Base-by-base conservation (phyloP, 768 basidiomycete species). In the Boletus tomentosulus region DNA sequence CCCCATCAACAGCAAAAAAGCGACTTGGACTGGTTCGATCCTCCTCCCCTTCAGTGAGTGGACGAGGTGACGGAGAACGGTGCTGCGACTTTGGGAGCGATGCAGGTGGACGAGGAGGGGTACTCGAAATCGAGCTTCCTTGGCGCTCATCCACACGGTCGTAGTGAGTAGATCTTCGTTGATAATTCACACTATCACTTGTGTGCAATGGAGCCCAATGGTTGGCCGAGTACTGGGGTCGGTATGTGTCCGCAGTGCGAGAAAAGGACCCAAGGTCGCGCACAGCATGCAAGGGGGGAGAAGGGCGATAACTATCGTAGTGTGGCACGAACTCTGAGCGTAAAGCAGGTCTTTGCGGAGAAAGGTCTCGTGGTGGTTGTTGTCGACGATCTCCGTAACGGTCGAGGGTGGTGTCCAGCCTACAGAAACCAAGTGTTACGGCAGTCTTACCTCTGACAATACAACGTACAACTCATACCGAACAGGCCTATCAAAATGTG, bases 281-380 rank as follows among this genome's bases (percentile, higher is more conserved):
- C 45, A 74, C 70, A 46, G 61, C 66, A 53, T 72, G 71, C 38
- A 72, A 44, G 38, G 53, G 25, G 7, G 71, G 57, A 44, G 64
- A 53, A 48, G 81, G 80, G 45, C 80, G 77, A 70, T 83, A 83
- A 25, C 77, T 76, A 57, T 85, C 83, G 46, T 66, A 53, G 48
- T 70, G 69, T n/a, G 63, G 48, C 4, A 63, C 56, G 22, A 69
- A 69, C 57, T 75, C 74, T 44, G 74, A 66, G 28, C 60, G 65
- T 51, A 69, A 49, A 45, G 57, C 38, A 38, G 68, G 57, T 41
- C 71, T 67, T 46, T 73, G 74, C 12, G 76, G 76, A 39, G 75
- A 74, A 39, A 52, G 47, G 52, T 74, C 74, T 51, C 68, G 59
- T 55, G 62, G 63, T 24, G 53, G 52, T 55, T 69, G 69, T n/a